Percentiles rank a stretch among this genome's conserved stretches.
Conservation (phyloP, 352 stramenopile genomes). For the Globisporangium irregulare region DNA sequence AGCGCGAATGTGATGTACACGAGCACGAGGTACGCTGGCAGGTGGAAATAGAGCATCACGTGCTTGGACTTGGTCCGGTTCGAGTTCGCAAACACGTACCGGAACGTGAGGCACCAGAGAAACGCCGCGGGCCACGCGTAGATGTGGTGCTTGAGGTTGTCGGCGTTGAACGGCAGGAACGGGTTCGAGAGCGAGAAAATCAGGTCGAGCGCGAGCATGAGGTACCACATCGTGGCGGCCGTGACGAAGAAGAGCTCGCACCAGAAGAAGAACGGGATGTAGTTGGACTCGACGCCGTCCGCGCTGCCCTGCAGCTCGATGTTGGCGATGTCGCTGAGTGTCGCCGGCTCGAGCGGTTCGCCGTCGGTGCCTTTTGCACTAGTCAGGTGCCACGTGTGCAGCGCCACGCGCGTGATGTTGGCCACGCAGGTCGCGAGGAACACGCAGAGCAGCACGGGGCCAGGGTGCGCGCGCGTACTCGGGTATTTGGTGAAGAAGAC, state of each 20-base stretch:
- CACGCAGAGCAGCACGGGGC: conserved; percentile 74
- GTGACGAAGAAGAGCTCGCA: conserved; percentile 81
- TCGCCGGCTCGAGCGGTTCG: conserved; percentile 26
- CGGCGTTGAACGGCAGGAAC: conserved; percentile 83
- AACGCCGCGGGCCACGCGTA: conserved; percentile 72
- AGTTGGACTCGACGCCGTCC: conserved; percentile 29
- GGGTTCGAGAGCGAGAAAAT: conserved; percentile 88
- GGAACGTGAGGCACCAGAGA: conserved; percentile 69
- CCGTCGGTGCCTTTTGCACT: conserved; percentile 16
- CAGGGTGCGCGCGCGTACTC: conserved; percentile 59
- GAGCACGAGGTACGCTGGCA: conserved; percentile 65
- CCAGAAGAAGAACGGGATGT: conserved; percentile 82
- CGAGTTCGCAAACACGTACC: conserved; percentile 45
- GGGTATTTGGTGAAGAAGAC: conserved; percentile 71
- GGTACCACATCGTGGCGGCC: conserved; percentile 74
- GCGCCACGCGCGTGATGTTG: conserved; percentile 61
- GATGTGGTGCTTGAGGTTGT: conserved; percentile 84
- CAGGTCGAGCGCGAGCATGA: conserved; percentile 83
- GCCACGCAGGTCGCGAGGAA: conserved; percentile 65
- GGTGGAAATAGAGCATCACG: conserved; percentile 64
- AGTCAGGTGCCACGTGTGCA: conserved; percentile 50
- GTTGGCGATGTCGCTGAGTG: conserved; percentile 64
- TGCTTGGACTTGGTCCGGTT: conserved; percentile 28
- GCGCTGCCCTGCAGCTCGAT: conserved; percentile 34
- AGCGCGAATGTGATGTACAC: conserved; percentile 63